A percentile compares a stretch with the other conserved stretches of the same genome.
These are phyloP conservation scores for Neurospora sp. DNA, from an alignment of 495 filamentous ascomycete species.

Conservation along the genomic window DNA sequence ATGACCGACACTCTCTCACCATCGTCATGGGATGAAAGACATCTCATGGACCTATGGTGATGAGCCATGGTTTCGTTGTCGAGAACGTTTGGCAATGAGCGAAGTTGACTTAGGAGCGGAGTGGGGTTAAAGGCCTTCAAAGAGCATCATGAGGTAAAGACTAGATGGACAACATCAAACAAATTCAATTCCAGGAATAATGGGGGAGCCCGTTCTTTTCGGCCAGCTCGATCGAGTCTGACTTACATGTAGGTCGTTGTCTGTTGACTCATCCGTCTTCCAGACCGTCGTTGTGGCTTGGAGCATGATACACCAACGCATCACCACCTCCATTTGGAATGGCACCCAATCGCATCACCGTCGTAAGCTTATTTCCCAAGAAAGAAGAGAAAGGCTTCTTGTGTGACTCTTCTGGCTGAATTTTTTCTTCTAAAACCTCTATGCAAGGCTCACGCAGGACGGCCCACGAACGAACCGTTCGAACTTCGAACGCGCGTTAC, in stretches of 20 bases:
- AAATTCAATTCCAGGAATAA: neutral
- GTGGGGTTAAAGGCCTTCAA: neutral
- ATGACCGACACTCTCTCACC: neutral
- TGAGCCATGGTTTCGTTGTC: neutral
- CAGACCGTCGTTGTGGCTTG: neutral
- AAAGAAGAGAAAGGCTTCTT: neutral
- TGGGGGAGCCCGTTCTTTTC: neutral
- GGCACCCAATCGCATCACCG: neutral
- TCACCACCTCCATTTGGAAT: neutral
- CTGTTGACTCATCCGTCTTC: neutral
- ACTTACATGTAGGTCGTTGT: neutral
- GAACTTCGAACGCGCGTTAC: neutral
- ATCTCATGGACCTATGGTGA: neutral
- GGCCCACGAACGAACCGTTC: neutral
- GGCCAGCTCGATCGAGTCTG: neutral
- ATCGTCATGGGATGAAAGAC: neutral
- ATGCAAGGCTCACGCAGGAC: neutral
- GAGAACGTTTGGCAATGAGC: neutral
- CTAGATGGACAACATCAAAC: neutral
- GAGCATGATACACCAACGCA: neutral
- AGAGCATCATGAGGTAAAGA: neutral
- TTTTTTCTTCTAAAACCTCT: neutral
- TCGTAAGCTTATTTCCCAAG: neutral
- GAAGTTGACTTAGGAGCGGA: neutral
- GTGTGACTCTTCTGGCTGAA: neutral